phyloP scores from a whole-genome alignment of 108 stramenopile species.

The Mayamaea pseudoterrestris region DNA sequence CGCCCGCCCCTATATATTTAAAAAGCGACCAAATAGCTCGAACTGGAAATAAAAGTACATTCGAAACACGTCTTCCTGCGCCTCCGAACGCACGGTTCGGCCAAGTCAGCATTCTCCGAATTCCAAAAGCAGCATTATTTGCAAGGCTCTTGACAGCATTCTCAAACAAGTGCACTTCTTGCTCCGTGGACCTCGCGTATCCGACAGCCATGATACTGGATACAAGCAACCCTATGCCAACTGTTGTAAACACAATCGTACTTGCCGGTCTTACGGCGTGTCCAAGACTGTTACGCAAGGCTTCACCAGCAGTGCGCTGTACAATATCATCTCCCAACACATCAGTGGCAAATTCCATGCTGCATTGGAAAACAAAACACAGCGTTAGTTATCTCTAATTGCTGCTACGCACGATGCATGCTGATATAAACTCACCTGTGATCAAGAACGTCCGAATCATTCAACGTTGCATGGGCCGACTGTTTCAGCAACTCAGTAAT shows the following conservation, averaged over 20 bases:
- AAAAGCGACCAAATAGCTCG: too few species aligned
- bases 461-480: slow-evolving; percentile 67
- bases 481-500: slow-evolving; percentile 56
- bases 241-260: slow-evolving; percentile 7
- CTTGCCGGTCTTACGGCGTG: slow-evolving; percentile 63
- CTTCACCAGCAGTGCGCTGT: slow-evolving; percentile 74
- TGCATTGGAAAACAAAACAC: too few species aligned
- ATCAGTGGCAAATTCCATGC: slow-evolving; percentile 85
- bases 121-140: slow-evolving; percentile 5
- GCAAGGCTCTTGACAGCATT: slow-evolving; percentile 7
- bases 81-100: slow-evolving; percentile 1
- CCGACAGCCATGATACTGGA: slow-evolving; percentile 10
- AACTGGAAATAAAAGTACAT: too few species aligned
- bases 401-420: too few species aligned
- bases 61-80: too few species aligned
- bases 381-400: too few species aligned
- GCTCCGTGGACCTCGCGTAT: slow-evolving; percentile 11
- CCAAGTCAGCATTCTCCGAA: slow-evolving; percentile 2
- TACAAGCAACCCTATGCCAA: slow-evolving; percentile 13
- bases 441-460: slow-evolving; percentile 78
- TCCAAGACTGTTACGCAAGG: slow-evolving; percentile 67
- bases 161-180: slow-evolving; percentile 13
- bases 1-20: too few species aligned
- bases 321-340: slow-evolving; percentile 82
- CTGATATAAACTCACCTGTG: too few species aligned